Base-by-base conservation (phyloP, 495 filamentous ascomycete species). In the Penicillium bialowiezense region DNA sequence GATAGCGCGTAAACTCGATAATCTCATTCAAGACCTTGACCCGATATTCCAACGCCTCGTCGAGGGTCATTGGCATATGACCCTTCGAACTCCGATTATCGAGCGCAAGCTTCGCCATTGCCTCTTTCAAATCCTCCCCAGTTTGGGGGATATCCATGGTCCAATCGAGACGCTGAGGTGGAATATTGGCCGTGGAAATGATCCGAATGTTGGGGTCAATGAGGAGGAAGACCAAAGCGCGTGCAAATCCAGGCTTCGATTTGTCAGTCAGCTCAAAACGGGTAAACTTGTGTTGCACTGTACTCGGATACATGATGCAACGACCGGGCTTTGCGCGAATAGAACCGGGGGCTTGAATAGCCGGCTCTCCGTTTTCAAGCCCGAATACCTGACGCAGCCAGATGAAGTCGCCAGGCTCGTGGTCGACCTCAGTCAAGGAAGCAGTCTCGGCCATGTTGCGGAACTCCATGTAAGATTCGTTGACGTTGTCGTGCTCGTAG, bases 181-280 rank as follows among this genome's bases (percentile, higher is more conserved):
- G 80, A 0, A 85, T 73, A 48, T 79, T 77, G 0, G 73, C 72
- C 0, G 82, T 82, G 1, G 70, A 76, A 28, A 82, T 72, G 40
- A 82, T 71, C 7, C 80, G 70, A 14, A 70, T 61, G 23, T 73
- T 63, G 0, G 82, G 82, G 53, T 84, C 79, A 12, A 85, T 65
- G 4, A 86, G 67, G 56, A 71, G 80, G 15, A 85, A 63, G 0
- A 64, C 70, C 1, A 84, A 35, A 34, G 75, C 65, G n/a, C 72
- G 67, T 1, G 59, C 50, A 29, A 73, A 66, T 6, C 81, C 81
- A 0, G 70, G 65, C 57, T 75, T 79, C 5, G 70, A 70, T 9
- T 45, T 52, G 51, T 84, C 80, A 7, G 47, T 57, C 1, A 85
- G 69, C 10, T 51, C 45, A 54, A 80, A 78, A 0, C 60, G 54